A percentile compares a stretch with the other conserved stretches of the same genome.
phyloP scores from a whole-genome alignment of 106 monocot genomes.

The Dendrobium chrysotoxum region DNA sequence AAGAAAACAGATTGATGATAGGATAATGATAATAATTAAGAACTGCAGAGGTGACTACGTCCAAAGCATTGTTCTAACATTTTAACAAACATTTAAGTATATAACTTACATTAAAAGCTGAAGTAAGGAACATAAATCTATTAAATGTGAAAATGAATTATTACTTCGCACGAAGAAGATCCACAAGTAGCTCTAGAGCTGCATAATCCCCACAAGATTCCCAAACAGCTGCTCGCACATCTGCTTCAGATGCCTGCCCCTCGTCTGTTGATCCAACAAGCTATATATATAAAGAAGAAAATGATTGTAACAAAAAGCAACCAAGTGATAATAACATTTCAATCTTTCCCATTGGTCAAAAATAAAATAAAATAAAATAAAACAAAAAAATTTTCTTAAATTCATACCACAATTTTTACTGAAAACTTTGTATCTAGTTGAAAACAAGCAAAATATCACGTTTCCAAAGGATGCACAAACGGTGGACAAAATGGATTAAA shows the following conservation, averaged over 20 bases:
- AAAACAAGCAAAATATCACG: neutral
- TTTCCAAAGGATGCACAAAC: neutral
- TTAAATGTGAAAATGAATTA: neutral
- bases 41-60: neutral
- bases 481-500: neutral
- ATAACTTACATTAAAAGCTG: neutral
- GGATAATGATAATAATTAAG: neutral
- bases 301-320: slow-evolving; percentile 6
- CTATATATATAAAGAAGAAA: slow-evolving; percentile 17
- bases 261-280: slow-evolving; percentile 36
- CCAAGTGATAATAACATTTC: neutral
- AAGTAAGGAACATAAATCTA: neutral
- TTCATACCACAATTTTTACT: neutral
- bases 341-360: neutral
- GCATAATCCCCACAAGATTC: slow-evolving; percentile 90
- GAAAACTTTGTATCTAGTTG: neutral
- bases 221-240: slow-evolving; percentile 85
- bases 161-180: slow-evolving; percentile 87
- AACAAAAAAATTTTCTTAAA: neutral
- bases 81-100: neutral
- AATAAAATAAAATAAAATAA: neutral
- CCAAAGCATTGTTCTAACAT: neutral
- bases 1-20: no score
- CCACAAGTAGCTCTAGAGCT: slow-evolving; percentile 80
- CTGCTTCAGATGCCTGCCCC: slow-evolving; percentile 42